Evolutionary conservation across 2,329 filamentous ascomycete species (phyloP).

Genomic region (Colletotrichum sp.): DNA sequence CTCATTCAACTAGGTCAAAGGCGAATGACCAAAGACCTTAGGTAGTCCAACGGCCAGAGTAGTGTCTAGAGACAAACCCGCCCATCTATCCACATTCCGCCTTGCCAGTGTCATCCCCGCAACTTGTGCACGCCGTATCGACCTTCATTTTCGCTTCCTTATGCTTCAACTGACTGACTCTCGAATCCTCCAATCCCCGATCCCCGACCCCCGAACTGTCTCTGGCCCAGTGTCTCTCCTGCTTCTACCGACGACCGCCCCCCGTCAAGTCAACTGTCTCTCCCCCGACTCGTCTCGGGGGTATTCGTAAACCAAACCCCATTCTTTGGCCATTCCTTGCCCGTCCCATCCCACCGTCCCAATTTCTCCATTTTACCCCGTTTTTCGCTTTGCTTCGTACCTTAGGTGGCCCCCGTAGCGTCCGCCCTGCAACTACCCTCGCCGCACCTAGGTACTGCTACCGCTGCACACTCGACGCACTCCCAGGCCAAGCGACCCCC

Average conservation of each 20-base stretch:
- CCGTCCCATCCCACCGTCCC: neutral
- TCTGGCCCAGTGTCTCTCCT: neutral
- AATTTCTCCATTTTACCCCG: slow-evolving; percentile 17
- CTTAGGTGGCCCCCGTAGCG: neutral
- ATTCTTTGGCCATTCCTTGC: neutral
- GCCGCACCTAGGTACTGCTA: neutral
- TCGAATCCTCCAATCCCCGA: neutral
- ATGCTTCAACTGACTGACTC: neutral
- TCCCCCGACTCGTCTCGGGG: neutral
- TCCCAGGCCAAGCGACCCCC: neutral
- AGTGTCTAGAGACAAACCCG: neutral
- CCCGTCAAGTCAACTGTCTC: neutral
- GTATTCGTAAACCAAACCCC: neutral
- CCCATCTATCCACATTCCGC: neutral
- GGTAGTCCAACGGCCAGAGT: neutral
- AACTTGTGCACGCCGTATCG: neutral
- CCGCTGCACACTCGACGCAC: neutral
- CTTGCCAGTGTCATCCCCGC: neutral
- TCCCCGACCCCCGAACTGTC: neutral
- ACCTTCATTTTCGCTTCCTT: neutral
- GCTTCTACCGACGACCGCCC: neutral
- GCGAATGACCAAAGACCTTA: neutral
- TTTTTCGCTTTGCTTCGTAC: neutral
- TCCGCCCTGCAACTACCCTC: neutral
- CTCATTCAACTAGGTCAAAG: neutral